Conservation (phyloP, 2,329 filamentous ascomycete genomes). For the Akanthomyces dipterigenus region DNA sequence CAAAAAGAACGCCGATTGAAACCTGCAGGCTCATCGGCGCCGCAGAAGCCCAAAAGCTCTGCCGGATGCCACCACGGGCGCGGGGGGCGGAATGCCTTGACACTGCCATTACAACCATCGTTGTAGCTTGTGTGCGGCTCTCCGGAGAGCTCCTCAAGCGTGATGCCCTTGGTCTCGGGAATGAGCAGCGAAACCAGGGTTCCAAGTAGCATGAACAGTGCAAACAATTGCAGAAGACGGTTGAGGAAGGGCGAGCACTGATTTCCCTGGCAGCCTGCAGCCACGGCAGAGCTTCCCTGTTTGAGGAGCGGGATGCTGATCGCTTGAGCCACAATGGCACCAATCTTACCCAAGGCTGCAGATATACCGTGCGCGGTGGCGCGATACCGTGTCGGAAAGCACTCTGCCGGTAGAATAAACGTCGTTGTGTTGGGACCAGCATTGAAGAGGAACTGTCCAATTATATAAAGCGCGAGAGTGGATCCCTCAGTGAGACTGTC, state of each 20-base stretch:
- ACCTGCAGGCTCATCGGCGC: conserved; percentile 44
- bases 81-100: conserved; percentile 24
- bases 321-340: conserved; percentile 60
- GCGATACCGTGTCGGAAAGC: conserved; percentile 57
- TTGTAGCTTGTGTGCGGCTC: conserved; percentile 57
- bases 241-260: conserved; percentile 55
- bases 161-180: conserved; percentile 69
- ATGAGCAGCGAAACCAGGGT: conserved; percentile 64
- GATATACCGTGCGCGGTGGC: conserved; percentile 58
- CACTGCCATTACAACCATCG: conserved; percentile 43
- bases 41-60: conserved; percentile 42
- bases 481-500: conserved; percentile 38
- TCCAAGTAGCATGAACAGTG: conserved; percentile 72
- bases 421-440: conserved; percentile 61
- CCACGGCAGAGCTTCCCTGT: conserved; percentile 37
- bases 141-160: conserved; percentile 63
- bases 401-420: conserved; percentile 59
- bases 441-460: conserved; percentile 62
- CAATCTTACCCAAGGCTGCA: conserved; percentile 60
- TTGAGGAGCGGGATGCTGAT: conserved; percentile 58
- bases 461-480: conserved; percentile 54
- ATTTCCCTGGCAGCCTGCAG: conserved; percentile 40
- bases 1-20: conserved; percentile 33
- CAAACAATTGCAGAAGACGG: conserved; percentile 71
- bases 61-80: conserved; percentile 27